Conservation (phyloP, 352 stramenopile species). For the Pythium sukuiense region DNA sequence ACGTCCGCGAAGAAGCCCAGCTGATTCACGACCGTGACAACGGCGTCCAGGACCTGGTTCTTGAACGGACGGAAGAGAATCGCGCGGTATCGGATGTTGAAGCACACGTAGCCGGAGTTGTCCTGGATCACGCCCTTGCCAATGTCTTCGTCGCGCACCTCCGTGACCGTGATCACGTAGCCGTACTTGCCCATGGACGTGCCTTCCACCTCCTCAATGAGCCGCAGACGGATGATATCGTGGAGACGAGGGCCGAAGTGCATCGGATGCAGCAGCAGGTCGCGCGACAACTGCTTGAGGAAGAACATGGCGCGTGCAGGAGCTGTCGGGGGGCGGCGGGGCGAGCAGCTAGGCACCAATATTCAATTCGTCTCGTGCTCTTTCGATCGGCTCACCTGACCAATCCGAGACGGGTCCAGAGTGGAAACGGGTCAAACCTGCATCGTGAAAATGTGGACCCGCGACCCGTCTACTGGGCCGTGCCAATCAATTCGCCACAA, state of each 20-base stretch:
- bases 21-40: constrained; percentile 96
- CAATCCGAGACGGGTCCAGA: background rate
- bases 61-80: constrained; percentile 97
- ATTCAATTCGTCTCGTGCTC: constrained; percentile 3
- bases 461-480: background rate
- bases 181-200: constrained; percentile 95
- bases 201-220: constrained; percentile 97
- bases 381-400: background rate
- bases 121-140: constrained; percentile 97
- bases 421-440: background rate
- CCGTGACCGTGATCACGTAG: constrained; percentile 97
- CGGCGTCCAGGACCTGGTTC: constrained; percentile 97
- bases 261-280: constrained; percentile 95
- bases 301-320: constrained; percentile 72
- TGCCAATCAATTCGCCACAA: constrained; percentile 3
- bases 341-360: background rate
- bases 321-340: background rate
- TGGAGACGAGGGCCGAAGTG: constrained; percentile 96
- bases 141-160: constrained; percentile 96
- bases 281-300: constrained; percentile 86
- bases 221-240: constrained; percentile 94
- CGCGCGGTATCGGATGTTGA: constrained; percentile 95
- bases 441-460: background rate
- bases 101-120: constrained; percentile 96
- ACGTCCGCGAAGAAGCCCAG: constrained; percentile 97